phyloP scores from a whole-genome alignment of 2,329 filamentous ascomycete species.

The Aspergillus sojae region DNA sequence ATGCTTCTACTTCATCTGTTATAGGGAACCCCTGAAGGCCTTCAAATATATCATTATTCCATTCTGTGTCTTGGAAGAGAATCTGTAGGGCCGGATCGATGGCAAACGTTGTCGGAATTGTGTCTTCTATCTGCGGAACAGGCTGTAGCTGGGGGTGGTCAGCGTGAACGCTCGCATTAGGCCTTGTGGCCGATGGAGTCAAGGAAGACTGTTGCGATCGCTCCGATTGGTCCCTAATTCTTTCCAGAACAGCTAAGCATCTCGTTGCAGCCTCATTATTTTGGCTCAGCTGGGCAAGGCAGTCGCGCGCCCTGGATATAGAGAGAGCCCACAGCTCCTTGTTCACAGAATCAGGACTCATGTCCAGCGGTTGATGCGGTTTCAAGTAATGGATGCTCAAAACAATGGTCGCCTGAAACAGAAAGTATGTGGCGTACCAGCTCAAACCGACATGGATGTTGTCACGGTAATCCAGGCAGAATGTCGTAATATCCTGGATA shows the following conservation, averaged over 20 bases:
- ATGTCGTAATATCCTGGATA: slow-evolving; percentile 22
- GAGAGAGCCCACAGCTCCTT: slow-evolving; percentile 18
- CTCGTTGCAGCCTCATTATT: slow-evolving; percentile 17
- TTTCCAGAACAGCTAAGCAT: slow-evolving; percentile 19
- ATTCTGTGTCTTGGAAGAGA: slow-evolving; percentile 19
- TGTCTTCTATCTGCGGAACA: no score
- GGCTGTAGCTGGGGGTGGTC: neutral
- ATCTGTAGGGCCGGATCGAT: slow-evolving; percentile 23
- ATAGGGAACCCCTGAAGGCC: slow-evolving; percentile 18
- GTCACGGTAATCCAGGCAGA: slow-evolving; percentile 14
- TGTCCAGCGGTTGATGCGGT: neutral
- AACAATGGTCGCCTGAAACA: slow-evolving; percentile 26
- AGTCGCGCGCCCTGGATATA: slow-evolving; percentile 14
- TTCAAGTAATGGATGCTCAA: slow-evolving; percentile 15
- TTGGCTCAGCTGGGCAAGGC: slow-evolving; percentile 13
- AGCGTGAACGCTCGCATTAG: neutral
- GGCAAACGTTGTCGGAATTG: neutral
- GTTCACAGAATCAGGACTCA: no score
- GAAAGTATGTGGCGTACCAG: slow-evolving; percentile 29
- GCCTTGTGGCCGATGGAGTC: no score
- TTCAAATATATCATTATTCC: slow-evolving; percentile 18
- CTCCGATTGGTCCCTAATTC: slow-evolving; percentile 10
- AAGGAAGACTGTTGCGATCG: neutral
- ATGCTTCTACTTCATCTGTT: slow-evolving; percentile 14
- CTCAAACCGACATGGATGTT: slow-evolving; percentile 18